Percentiles rank a stretch among this genome's conserved stretches.
Conservation (phyloP, 345 rosid genomes). For the Rhodomyrtus tomentosa region DNA sequence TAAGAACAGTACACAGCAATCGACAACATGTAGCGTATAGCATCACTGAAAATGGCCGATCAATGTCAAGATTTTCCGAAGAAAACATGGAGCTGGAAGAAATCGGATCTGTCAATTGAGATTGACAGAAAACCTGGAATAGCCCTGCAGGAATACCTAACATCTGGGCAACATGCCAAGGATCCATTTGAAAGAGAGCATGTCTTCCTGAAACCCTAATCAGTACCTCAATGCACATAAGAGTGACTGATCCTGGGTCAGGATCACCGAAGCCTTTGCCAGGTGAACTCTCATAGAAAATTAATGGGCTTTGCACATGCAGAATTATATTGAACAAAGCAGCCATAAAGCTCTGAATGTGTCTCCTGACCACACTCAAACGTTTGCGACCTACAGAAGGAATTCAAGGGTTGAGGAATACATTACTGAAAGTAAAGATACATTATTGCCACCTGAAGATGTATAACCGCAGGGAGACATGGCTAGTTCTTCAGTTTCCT, state of each 20-base stretch:
- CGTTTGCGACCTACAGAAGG: conserved; percentile 52
- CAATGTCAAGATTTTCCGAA: conserved; percentile 21
- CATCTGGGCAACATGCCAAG: conserved; percentile 68
- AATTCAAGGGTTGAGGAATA: neutral
- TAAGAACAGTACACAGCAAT: conserved; percentile 58
- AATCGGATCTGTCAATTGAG: conserved; percentile 15
- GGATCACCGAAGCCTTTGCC: conserved; percentile 23
- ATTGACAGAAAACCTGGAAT: conserved; percentile 40
- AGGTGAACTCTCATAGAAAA: conserved; percentile 26
- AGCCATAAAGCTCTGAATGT: conserved; percentile 52
- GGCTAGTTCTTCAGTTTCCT: neutral
- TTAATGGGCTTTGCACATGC: conserved; percentile 66
- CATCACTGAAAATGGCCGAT: conserved; percentile 40
- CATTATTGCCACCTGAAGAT: neutral
- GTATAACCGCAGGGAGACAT: neutral
- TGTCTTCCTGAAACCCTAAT: conserved; percentile 69
- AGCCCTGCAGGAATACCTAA: conserved; percentile 58
- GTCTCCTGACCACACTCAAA: conserved; percentile 46
- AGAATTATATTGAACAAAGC: conserved; percentile 60
- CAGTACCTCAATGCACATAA: conserved; percentile 83
- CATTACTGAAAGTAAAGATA: neutral
- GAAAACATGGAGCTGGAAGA: conserved; percentile 5
- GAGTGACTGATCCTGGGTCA: conserved; percentile 78
- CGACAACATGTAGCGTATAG: conserved; percentile 64
- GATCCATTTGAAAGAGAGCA: conserved; percentile 51